Conservation (phyloP, 305 asterid genomes). For the Coffea humblotiana region DNA sequence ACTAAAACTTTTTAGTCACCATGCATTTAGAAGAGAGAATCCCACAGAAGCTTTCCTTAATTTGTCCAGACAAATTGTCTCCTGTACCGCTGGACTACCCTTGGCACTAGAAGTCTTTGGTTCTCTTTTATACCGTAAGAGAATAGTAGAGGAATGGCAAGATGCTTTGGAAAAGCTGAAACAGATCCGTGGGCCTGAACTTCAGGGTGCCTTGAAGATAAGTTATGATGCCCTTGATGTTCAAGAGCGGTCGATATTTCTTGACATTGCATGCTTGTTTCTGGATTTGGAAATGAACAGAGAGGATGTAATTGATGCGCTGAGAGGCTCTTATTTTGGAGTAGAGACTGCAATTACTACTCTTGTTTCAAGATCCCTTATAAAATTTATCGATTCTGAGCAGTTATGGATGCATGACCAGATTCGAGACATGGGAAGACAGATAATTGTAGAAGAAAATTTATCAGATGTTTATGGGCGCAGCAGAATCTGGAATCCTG, state of each 20-base stretch:
- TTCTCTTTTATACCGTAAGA: constrained; percentile 31
- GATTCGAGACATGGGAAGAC: constrained; percentile 42
- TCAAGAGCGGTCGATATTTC: constrained; percentile 31
- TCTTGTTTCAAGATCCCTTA: constrained; percentile 30
- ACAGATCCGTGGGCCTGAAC: constrained; percentile 16
- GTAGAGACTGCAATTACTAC: constrained; percentile 28
- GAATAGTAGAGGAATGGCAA: constrained; percentile 27
- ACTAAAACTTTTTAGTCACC: constrained; percentile 29
- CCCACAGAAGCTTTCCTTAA: constrained; percentile 17
- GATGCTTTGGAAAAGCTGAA: constrained; percentile 32
- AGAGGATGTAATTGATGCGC: constrained; percentile 33
- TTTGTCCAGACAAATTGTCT: constrained; percentile 25
- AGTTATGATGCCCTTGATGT: constrained; percentile 33
- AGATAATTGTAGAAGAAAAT: constrained; percentile 26
- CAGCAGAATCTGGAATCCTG: constrained; percentile 38
- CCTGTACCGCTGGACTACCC: constrained; percentile 30
- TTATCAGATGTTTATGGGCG: constrained; percentile 19
- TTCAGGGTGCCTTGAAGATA: constrained; percentile 27
- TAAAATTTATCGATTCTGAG: constrained; percentile 28
- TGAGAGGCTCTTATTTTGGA: constrained; percentile 28
- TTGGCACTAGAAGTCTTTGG: constrained; percentile 41
- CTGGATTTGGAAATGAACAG: constrained; percentile 26
- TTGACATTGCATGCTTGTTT: constrained; percentile 41
- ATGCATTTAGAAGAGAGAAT: constrained; percentile 39
- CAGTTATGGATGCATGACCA: constrained; percentile 42